Conservation (phyloP, 495 filamentous ascomycete genomes). For the Xylaria venustula region DNA sequence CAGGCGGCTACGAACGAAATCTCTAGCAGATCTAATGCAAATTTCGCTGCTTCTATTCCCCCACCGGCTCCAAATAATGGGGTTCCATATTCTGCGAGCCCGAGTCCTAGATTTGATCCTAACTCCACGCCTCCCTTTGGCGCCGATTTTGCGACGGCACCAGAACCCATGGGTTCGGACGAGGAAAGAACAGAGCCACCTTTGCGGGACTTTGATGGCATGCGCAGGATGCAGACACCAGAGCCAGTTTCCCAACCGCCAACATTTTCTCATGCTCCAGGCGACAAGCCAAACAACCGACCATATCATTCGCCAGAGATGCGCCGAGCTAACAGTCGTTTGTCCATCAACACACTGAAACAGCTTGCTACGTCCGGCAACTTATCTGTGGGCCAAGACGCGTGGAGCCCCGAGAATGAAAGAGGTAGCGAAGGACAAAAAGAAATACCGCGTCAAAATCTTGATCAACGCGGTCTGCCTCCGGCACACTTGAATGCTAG, state of each 20-base stretch:
- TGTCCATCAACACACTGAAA: slow-evolving; percentile 76
- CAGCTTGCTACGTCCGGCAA: slow-evolving; percentile 69
- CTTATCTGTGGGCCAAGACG: slow-evolving; percentile 28
- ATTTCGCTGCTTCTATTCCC: slow-evolving; percentile 11
- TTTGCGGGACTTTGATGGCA: slow-evolving; percentile 48
- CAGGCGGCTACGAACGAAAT: slow-evolving; percentile 32
- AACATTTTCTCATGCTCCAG: slow-evolving; percentile 68
- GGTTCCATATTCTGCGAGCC: slow-evolving; percentile 18
- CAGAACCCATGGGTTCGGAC: slow-evolving; percentile 59
- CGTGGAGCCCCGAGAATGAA: slow-evolving; percentile 14
- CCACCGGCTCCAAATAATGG: slow-evolving; percentile 20
- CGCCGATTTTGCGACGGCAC: slow-evolving; percentile 43
- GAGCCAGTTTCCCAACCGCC: slow-evolving; percentile 75
- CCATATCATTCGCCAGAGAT: slow-evolving; percentile 73
- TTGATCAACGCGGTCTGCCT: slow-evolving; percentile 28
- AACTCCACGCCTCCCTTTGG: slow-evolving; percentile 33
- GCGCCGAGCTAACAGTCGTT: slow-evolving; percentile 71
- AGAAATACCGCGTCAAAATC: slow-evolving; percentile 28
- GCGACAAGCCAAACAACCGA: slow-evolving; percentile 62
- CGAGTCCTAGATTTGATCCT: slow-evolving; percentile 22
- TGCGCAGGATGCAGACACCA: slow-evolving; percentile 59
- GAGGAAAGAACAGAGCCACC: slow-evolving; percentile 44
- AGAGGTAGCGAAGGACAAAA: slow-evolving; percentile 27
- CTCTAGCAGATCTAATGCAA: background rate
- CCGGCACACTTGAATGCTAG: slow-evolving; percentile 49